Percentiles rank a stretch among this genome's conserved stretches.
Evolutionary conservation across 73 alveolate genomes (phyloP).

Genomic region (Paramecium sonneborni): DNA sequence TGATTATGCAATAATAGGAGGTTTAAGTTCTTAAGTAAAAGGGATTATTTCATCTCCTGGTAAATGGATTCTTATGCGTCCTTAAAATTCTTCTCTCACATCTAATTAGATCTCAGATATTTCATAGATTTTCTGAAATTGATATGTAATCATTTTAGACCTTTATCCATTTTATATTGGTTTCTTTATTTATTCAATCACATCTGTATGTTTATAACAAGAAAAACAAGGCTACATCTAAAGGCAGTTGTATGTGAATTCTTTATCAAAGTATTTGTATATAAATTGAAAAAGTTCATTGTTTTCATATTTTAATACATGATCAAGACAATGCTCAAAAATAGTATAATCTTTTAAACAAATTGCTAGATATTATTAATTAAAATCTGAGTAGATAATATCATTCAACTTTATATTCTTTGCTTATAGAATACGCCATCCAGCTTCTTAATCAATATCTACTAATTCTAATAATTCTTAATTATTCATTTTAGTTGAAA

Average conservation of each 20-base stretch:
- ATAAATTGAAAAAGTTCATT: conserved; percentile 13
- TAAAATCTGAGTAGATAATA: background rate
- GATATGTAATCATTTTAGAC: background rate
- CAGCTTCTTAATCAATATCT: background rate
- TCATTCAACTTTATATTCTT: background rate
- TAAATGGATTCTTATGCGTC: background rate
- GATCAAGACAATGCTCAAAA: background rate
- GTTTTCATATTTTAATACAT: background rate
- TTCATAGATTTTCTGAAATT: background rate
- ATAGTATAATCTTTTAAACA: background rate
- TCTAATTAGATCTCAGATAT: background rate
- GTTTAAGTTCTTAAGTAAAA: background rate
- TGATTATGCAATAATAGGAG: background rate
- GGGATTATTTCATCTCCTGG: conserved; percentile 7
- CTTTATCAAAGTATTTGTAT: background rate
- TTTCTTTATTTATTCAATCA: background rate
- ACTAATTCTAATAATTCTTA: conserved; percentile 16
- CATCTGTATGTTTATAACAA: conserved; percentile 6
- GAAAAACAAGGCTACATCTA: conserved; percentile 26
- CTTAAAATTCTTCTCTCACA: background rate
- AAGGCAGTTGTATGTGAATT: background rate
- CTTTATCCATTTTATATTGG: background rate
- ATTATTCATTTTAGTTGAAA: background rate
- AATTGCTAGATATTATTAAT: background rate
- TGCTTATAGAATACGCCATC: background rate